Base-by-base conservation (phyloP, 1,284 basidiomycete species). In the Cystobasidium slooffiae region DNA sequence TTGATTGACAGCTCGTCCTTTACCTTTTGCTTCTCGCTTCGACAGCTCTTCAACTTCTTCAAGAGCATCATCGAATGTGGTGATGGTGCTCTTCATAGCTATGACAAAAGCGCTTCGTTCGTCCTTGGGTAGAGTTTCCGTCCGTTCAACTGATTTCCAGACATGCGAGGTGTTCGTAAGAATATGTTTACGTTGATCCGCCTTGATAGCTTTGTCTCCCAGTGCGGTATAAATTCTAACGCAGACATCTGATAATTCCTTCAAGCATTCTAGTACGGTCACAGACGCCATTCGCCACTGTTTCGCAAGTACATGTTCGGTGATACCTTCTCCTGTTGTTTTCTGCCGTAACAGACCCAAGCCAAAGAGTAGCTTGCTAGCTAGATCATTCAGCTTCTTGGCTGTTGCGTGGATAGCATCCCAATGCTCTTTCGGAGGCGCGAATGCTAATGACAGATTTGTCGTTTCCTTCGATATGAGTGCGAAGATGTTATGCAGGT, bases 391-490 rank as follows among this genome's bases (percentile, higher is more conserved):
- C n/a, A 73, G 22, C 41, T 73, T 73, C 22, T 51, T 66, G 1
- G 41, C 37, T 47, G 49, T 53, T 43, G 37, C 70, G 14, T 65
- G 14, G 3, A 65, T 63, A 10, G 70, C 70, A 39, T 66, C 70
- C 70, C 70, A 73, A 52, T 62, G 51, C 47, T 73, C 70, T 65
- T 59, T 73, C 8, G 70, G 70, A 39, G 70, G 70, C 47, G 70
- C 70, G 31, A 73, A 66, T 12, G 70, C 70, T 20, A 73, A 43
- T 24, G 52, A 58, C 14, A 73, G 53, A 24, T 51, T 62, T 24
- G 70, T 73, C 7, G 63, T 66, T 66, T 73, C 70, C 22, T 66
- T 73, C 62, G 70, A 73, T 22, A 73, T 46, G 41, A 65, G 24
- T 5, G 63, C 43, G 20, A 73, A 59, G 41, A 73, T 44, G 37